These are phyloP conservation scores for Artemisia argyi DNA, from an alignment of 129 eudicot genomes.

Conservation along the genomic window DNA sequence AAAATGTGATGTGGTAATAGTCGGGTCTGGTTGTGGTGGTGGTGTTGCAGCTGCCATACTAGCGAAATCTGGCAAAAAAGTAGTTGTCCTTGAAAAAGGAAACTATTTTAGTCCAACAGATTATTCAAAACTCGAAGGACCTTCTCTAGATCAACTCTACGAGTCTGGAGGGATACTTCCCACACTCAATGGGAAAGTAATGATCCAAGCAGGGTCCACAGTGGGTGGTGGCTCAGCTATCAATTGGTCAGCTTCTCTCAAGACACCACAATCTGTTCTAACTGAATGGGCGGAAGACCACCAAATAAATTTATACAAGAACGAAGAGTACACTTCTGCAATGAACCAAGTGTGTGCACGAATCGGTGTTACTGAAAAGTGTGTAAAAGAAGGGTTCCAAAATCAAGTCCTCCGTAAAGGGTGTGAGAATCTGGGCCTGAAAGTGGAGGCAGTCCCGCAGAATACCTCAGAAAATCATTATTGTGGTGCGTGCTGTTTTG, in stretches of 20 bases:
- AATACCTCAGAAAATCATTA: slow-evolving; percentile 68
- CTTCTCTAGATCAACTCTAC: slow-evolving; percentile 61
- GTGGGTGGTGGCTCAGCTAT: slow-evolving; percentile 96
- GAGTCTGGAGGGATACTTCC: slow-evolving; percentile 70
- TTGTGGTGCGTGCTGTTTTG: slow-evolving; percentile 85
- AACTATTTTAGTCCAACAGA: slow-evolving; percentile 59
- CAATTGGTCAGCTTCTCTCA: slow-evolving; percentile 83
- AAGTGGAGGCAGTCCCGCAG: slow-evolving; percentile 57
- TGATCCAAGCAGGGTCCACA: slow-evolving; percentile 74
- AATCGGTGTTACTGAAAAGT: slow-evolving; percentile 67
- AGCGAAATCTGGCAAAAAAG: slow-evolving; percentile 73
- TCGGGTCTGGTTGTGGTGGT: slow-evolving; percentile 94
- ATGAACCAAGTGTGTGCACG: slow-evolving; percentile 62
- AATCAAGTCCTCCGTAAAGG: slow-evolving; percentile 84
- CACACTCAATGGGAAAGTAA: slow-evolving; percentile 64
- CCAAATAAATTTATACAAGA: slow-evolving; percentile 44
- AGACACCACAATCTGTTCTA: slow-evolving; percentile 57
- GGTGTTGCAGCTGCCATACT: slow-evolving; percentile 90
- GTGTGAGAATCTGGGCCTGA: slow-evolving; percentile 73
- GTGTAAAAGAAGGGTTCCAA: slow-evolving; percentile 74
- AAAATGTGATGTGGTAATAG: slow-evolving; percentile 78
- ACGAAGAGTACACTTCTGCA: slow-evolving; percentile 46
- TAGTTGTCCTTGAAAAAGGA: slow-evolving; percentile 85
- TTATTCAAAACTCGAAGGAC: slow-evolving; percentile 78
- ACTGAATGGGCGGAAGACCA: slow-evolving; percentile 70